Percentiles rank a stretch among this genome's conserved stretches.
These are phyloP conservation scores for Neonothopanus nambi DNA, from an alignment of 1,284 basidiomycete genomes.

Conservation along the genomic window DNA sequence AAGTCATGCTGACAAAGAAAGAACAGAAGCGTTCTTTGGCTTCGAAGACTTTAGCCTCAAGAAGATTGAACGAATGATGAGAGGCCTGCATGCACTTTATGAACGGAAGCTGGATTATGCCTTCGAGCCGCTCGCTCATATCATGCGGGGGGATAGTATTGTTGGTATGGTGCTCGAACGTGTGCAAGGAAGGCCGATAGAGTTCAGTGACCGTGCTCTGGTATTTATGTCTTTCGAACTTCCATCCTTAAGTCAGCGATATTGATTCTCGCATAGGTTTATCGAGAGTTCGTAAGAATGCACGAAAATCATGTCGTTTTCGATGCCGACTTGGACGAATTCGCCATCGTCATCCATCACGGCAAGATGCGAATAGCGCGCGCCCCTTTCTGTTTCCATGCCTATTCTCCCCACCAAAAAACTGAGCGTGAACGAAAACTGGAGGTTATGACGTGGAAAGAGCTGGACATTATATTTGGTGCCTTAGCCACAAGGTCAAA, in stretches of 20 bases:
- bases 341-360: conserved; percentile 5
- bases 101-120: conserved; percentile 36
- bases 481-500: too few species aligned
- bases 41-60: conserved; percentile 30
- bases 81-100: conserved; percentile 33
- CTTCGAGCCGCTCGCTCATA: conserved; percentile 44
- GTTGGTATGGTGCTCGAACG: conserved; percentile 48
- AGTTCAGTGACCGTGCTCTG: conserved; percentile 37
- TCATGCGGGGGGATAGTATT: conserved; percentile 37
- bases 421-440: not conserved
- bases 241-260: too few species aligned
- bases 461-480: not conserved
- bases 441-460: not conserved
- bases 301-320: conserved; percentile 4
- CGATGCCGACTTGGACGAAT: not conserved
- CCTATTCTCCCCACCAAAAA: not conserved
- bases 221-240: not conserved
- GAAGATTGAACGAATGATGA: conserved; percentile 35
- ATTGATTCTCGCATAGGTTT: not conserved
- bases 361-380: conserved; percentile 7
- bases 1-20: not conserved
- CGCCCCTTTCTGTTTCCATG: not conserved
- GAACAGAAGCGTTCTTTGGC: conserved; percentile 19
- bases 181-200: conserved; percentile 37
- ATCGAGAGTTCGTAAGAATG: conserved; percentile 4